phyloP scores from a whole-genome alignment of 2,329 filamentous ascomycete genomes.

The Calonectria pseudoreteaudii region DNA sequence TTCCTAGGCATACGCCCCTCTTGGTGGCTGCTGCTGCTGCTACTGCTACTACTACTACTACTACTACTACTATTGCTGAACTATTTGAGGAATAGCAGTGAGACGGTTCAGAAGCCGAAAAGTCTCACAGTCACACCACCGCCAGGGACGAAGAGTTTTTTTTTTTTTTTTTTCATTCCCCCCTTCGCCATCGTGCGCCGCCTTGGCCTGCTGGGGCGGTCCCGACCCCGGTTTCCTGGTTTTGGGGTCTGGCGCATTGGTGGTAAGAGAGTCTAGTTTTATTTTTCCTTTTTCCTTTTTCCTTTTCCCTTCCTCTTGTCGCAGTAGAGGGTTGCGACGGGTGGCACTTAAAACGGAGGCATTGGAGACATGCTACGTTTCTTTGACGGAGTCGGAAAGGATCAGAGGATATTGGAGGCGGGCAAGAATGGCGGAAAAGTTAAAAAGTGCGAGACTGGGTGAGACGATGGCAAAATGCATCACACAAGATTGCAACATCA shows the following conservation, averaged over 20 bases:
- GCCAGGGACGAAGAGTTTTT: constrained; percentile 11
- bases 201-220: not conserved
- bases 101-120: constrained; percentile 16
- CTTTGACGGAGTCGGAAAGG: constrained; percentile 3
- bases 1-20: constrained; percentile 21
- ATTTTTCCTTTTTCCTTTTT: not conserved
- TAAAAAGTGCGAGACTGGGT: constrained; percentile 1
- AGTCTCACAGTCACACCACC: constrained; percentile 17
- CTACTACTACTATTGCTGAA: not conserved
- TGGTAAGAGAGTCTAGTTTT: not conserved
- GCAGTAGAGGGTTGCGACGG: constrained; percentile 1
- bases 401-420: not conserved
- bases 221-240: constrained; percentile 12
- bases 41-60: not conserved
- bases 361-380: constrained; percentile 8
- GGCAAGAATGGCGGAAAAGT: constrained; percentile 7
- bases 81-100: constrained; percentile 12
- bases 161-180: not conserved
- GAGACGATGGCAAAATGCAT: constrained; percentile 7
- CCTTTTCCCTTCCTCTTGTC: not conserved
- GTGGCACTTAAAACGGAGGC: not conserved
- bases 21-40: not conserved
- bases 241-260: not conserved
- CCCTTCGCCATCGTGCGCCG: not conserved
- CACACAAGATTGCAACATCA: constrained; percentile 6